Evolutionary conservation across 2,329 filamentous ascomycete species (phyloP).

Genomic region (Fusarium citri): DNA sequence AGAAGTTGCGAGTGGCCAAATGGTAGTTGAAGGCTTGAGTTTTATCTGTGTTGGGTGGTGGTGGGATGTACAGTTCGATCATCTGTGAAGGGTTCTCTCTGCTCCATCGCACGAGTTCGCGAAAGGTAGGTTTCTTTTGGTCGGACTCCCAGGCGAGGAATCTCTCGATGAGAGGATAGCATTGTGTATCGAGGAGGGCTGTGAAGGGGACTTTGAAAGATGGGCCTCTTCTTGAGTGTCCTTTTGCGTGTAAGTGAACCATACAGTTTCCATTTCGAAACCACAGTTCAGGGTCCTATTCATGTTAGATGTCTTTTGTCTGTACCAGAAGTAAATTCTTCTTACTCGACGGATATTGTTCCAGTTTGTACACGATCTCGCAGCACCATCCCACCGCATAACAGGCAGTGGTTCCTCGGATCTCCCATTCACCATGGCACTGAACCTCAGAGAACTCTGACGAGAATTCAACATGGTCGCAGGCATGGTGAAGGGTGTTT

Average conservation of each 20-base stretch:
- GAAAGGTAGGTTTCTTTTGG: slow-evolving; percentile 37
- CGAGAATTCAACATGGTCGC: slow-evolving; percentile 24
- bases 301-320: slow-evolving; percentile 9
- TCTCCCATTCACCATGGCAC: slow-evolving; percentile 48
- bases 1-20: slow-evolving; percentile 77
- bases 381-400: slow-evolving; percentile 64
- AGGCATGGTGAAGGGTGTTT: background rate
- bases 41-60: slow-evolving; percentile 65
- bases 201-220: slow-evolving; percentile 74
- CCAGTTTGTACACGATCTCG: slow-evolving; percentile 58
- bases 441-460: slow-evolving; percentile 39
- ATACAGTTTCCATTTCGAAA: slow-evolving; percentile 74
- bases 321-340: background rate
- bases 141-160: slow-evolving; percentile 55
- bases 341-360: slow-evolving; percentile 61
- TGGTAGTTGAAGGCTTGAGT: slow-evolving; percentile 71
- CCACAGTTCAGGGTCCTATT: slow-evolving; percentile 79
- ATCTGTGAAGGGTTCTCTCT: slow-evolving; percentile 47
- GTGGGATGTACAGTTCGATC: slow-evolving; percentile 76
- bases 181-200: slow-evolving; percentile 67
- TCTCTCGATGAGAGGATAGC: slow-evolving; percentile 68
- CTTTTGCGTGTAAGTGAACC: slow-evolving; percentile 74
- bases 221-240: slow-evolving; percentile 72
- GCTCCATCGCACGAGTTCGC: slow-evolving; percentile 51
- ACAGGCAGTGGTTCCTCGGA: slow-evolving; percentile 44